Percentiles rank a stretch among this genome's conserved stretches.
phyloP scores from a whole-genome alignment of 176 grass and related monocot genomes.

The Cenchrus purpureus region DNA sequence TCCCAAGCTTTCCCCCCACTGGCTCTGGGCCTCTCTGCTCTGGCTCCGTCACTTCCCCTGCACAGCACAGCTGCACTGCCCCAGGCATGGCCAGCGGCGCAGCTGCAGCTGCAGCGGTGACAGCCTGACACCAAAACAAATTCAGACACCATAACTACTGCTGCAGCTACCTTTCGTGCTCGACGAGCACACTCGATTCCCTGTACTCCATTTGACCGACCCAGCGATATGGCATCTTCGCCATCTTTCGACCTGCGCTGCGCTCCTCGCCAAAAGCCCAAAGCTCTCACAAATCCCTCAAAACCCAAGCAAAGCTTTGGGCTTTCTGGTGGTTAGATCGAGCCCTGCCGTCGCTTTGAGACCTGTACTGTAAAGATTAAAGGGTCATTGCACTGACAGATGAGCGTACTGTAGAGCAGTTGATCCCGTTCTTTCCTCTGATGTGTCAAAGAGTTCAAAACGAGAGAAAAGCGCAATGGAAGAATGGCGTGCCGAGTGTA shows the following conservation, averaged over 20 bases:
- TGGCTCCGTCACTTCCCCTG: too few relatives aligned
- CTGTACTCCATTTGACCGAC: constrained; percentile 37
- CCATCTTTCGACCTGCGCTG: neutral
- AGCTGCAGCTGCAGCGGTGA: neutral
- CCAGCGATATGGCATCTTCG: neutral
- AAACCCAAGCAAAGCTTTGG: neutral
- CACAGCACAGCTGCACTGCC: neutral
- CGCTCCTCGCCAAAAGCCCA: neutral
- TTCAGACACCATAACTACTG: constrained; percentile 29
- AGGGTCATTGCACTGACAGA: neutral
- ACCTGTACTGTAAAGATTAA: constrained; percentile 5
- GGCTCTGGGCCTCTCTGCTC: neutral
- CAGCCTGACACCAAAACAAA: constrained; percentile 28
- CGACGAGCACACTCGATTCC: neutral
- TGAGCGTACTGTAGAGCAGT: neutral
- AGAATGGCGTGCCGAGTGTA: constrained; percentile 5
- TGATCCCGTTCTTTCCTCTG: neutral
- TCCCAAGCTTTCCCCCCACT: neutral
- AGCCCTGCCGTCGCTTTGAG: neutral
- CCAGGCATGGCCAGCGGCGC: neutral
- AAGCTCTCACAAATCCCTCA: neutral
- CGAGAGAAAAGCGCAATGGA: neutral
- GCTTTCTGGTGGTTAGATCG: neutral
- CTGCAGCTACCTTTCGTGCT: constrained; percentile 35
- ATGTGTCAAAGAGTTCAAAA: neutral